Evolutionary conservation across 2,329 filamentous ascomycete species (phyloP), one percentile per base, ranked within the genome.

Genomic region (Cordyceps farinosa): DNA sequence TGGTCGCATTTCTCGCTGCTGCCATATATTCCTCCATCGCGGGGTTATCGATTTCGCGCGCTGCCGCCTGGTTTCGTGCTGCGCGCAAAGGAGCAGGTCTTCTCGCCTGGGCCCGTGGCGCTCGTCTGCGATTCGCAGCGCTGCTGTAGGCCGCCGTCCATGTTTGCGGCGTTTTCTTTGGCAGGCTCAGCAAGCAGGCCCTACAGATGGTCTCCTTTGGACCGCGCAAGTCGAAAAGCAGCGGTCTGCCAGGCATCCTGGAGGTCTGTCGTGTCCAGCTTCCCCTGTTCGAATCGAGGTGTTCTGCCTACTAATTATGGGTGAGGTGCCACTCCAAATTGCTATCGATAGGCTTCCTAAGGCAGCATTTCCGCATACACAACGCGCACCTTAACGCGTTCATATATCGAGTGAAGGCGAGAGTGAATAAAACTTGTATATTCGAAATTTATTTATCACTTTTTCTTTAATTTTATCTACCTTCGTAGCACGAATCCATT

Each of bases 171-270:
- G 69, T 69, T 51, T 67, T 68, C 27, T 69, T 73, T 52, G 70
- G 70, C 42, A 77, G 67, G 52, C 67, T 67, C 30, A 70, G 64
- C 47, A 75, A 69, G 67, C 77, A 79, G 50, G 76, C 73, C 42
- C 73, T 75, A 63, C 77, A 79, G 53, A 79, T 71, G 9, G 71
- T 70, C 44, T 72, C 70, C 61, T 73, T 76, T 53, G 70, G 74
- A 67, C 70, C 71, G 67, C 68, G 64, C 22, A 78, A 68, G 65
- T 78, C 75, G 63, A 72, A 67, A 62, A 77, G 66, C 42, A 73
- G 70, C 60, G 75, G 71, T 67, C 75, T 70, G 67, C 73, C 54
- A 38, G 61, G 47, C 61, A 63, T 63, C 15, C 54, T 63, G 29
- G n/a, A 34, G 29, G 36, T 63, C 47, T 57, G 54, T 52, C 45